Percentiles rank a stretch among this genome's conserved stretches.
Evolutionary conservation across 2,329 filamentous ascomycete species (phyloP).

Genomic region (Achaetomium macrosporum): DNA sequence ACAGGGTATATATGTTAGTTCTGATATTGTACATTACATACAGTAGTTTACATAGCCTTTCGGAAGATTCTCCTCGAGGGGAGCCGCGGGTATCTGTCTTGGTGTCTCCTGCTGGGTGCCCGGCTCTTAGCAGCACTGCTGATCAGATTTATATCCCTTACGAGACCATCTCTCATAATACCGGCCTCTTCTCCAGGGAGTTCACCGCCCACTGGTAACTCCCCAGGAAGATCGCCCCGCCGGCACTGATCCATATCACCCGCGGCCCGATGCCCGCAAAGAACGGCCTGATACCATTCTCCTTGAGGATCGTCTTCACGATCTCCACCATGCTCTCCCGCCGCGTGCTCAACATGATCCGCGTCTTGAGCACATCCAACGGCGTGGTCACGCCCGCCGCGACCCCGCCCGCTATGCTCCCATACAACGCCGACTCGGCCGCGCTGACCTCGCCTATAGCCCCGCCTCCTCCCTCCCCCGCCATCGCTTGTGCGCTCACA

Average conservation of each 20-base stretch:
- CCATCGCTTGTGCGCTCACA: not conserved
- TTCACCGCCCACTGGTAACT: constrained; percentile 89
- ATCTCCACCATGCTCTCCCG: constrained; percentile 54
- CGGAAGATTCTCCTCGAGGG: not conserved
- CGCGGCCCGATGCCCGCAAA: constrained; percentile 74
- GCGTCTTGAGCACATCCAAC: constrained; percentile 91
- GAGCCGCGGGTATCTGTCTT: not conserved
- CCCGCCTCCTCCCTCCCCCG: constrained; percentile 7
- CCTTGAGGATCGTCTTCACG: constrained; percentile 56
- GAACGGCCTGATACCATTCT: constrained; percentile 62
- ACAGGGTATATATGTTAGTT: constrained; percentile 10
- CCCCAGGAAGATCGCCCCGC: constrained; percentile 89
- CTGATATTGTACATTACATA: constrained; percentile 14
- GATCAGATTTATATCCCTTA: not conserved
- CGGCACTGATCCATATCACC: constrained; percentile 90
- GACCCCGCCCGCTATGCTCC: constrained; percentile 74
- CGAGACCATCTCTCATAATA: not conserved
- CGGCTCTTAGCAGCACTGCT: not conserved
- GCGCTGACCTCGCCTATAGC: constrained; percentile 52
- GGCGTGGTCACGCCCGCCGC: constrained; percentile 88
- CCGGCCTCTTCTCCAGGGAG: constrained; percentile 46
- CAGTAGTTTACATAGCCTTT: constrained; percentile 1
- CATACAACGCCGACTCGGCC: constrained; percentile 76
- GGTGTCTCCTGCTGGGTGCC: not conserved
- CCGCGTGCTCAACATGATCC: constrained; percentile 83